Conservation (phyloP, 495 filamentous ascomycete genomes). For the Lophiotrema nucula region DNA sequence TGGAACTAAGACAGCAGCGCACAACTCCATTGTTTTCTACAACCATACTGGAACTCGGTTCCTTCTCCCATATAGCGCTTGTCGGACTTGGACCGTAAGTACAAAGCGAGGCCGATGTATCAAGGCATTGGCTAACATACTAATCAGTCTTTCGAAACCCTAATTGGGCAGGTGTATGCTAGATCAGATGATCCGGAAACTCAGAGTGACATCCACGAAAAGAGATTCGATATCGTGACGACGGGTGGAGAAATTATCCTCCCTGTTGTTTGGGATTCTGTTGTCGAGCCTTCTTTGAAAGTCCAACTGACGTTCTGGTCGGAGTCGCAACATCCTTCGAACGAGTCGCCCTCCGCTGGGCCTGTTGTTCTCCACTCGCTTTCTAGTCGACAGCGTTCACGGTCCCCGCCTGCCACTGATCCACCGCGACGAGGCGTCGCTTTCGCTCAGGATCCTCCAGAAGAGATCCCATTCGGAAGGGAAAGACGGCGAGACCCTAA, state of each 20-base stretch:
- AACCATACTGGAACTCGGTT: slow-evolving; percentile 18
- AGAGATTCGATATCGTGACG: slow-evolving; percentile 19
- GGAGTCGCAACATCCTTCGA: background rate
- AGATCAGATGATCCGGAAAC: background rate
- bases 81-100: slow-evolving; percentile 14
- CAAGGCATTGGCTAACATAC: too few relatives aligned
- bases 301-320: background rate
- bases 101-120: too few relatives aligned
- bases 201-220: background rate
- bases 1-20: too few relatives aligned
- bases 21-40: slow-evolving; percentile 9
- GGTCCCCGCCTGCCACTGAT: too few relatives aligned
- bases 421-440: too few relatives aligned
- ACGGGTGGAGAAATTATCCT: background rate
- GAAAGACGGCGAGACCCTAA: too few relatives aligned
- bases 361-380: too few relatives aligned
- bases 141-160: slow-evolving; percentile 11
- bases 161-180: slow-evolving; percentile 13
- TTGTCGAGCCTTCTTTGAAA: background rate
- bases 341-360: background rate
- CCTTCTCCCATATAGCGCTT: slow-evolving; percentile 15
- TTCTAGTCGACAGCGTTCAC: too few relatives aligned
- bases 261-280: slow-evolving; percentile 15
- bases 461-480: too few relatives aligned
- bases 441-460: too few relatives aligned